Base-by-base conservation (phyloP, 2,329 filamentous ascomycete genomes). In the Alternaria triticimaculans region DNA sequence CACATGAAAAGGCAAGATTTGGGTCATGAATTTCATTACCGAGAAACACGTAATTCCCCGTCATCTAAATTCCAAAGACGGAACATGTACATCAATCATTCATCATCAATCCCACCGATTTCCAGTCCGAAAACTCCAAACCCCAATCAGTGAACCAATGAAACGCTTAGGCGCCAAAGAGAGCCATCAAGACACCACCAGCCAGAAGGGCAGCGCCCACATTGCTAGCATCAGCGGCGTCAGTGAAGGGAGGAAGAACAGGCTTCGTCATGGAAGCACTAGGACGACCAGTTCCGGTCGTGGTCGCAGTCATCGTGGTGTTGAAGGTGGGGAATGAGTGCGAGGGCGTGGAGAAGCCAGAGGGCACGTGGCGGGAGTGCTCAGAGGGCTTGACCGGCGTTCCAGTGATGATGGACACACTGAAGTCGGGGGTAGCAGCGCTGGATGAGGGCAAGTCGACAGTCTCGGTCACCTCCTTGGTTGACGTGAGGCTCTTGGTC, bases 161-260 rank as follows among this genome's bases (percentile, higher is more conserved):
- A 15, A 33, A 26, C 28, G n/a, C 10, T 57, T 60, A 66, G 44
- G 33, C 44, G 15, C 56, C 60, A 21, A 60, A 53, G n/a, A 65
- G 26, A 33, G 58, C 62, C 48, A 59, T 25, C 23, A 54, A 23
- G n/a, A 63, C 7, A 25, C 51, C 62, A 15, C 46, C 56, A 11
- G 33, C 54, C 10, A 67, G 56, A 12, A 33, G 26, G n/a, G 45
- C 30, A 60, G 28, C 44, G 21, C 46, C 62, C 21, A 65, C 25
- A 4, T 60, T 46, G 21, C 46, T 55, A 33, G 20, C 57, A 28
- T 54, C 51, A 6, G 65, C 63, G 1, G 59, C 65, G 49, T 56
- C 60, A 20, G 46, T 62, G 26, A 58, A 55, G 2, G n/a, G n/a
- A 26, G 65, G 55, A 30, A 53, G 49, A 0, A 33, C 15, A 1